These are phyloP conservation scores for Spiraea crenata DNA, from an alignment of 331 rosid genomes.

Conservation along the genomic window DNA sequence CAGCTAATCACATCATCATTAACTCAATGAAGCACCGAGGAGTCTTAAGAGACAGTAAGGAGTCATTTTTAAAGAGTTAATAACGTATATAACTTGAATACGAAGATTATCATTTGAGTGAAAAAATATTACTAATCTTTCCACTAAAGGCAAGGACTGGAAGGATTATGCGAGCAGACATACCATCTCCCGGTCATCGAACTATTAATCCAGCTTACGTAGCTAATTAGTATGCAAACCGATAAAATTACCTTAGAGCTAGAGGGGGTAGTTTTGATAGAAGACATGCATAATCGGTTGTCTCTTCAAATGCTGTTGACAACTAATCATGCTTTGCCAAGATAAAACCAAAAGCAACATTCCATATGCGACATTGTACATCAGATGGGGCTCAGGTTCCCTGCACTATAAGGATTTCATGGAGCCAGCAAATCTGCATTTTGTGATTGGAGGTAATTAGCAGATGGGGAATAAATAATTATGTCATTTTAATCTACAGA, in stretches of 20 bases:
- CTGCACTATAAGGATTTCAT: conserved; percentile 7
- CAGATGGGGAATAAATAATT: neutral
- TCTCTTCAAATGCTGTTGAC: conserved; percentile 11
- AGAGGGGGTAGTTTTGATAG: neutral
- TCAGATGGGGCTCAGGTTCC: neutral
- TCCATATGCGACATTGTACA: conserved; percentile 10
- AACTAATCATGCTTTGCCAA: conserved; percentile 1
- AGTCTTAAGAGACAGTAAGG: neutral
- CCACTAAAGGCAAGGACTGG: too few relatives aligned
- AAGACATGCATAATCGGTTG: conserved; percentile 1
- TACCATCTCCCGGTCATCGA: too few relatives aligned
- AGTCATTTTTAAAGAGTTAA: neutral
- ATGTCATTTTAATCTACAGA: neutral
- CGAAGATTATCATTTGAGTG: too few relatives aligned
- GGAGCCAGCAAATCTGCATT: conserved; percentile 19
- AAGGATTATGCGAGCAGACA: too few relatives aligned
- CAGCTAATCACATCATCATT: neutral
- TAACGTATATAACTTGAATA: neutral
- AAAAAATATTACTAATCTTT: too few relatives aligned
- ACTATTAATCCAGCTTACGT: neutral
- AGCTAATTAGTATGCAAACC: neutral
- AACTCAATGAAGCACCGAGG: neutral
- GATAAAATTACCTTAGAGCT: neutral
- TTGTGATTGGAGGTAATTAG: neutral
- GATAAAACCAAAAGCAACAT: conserved; percentile 8